Percentiles rank a stretch among this genome's conserved stretches.
These are phyloP conservation scores for Magnusiomyces clavatus DNA, from an alignment of 1,139 yeast genomes.

Conservation along the genomic window DNA sequence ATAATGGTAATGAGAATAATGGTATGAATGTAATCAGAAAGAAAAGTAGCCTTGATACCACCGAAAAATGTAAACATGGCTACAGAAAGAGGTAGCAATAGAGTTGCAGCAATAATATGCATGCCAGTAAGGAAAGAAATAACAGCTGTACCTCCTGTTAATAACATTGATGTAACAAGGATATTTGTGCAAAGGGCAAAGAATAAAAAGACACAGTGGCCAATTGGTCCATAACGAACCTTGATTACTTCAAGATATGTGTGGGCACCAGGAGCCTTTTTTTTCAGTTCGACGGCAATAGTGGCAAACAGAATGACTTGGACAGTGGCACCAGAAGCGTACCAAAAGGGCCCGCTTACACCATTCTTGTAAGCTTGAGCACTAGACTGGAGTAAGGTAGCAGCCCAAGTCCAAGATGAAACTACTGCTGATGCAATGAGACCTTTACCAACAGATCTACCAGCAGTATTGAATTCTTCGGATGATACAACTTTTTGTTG, in stretches of 20 bases:
- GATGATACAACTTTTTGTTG: constrained; percentile 78
- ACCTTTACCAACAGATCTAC: constrained; percentile 72
- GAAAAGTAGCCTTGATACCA: constrained; percentile 82
- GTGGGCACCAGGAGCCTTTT: constrained; percentile 68
- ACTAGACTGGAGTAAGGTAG: constrained; percentile 68
- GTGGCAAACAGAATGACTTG: constrained; percentile 68
- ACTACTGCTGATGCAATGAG: constrained; percentile 82
- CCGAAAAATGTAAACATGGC: constrained; percentile 78
- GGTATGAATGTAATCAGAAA: constrained; percentile 80
- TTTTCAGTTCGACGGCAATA: constrained; percentile 65
- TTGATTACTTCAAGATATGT: constrained; percentile 65
- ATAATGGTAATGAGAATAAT: constrained; percentile 39
- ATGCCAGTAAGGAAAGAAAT: constrained; percentile 73
- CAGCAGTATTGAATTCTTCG: constrained; percentile 85
- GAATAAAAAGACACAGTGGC: constrained; percentile 62
- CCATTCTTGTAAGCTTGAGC: constrained; percentile 76
- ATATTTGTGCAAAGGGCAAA: constrained; percentile 84
- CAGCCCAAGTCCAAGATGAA: constrained; percentile 93
- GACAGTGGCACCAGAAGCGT: constrained; percentile 71
- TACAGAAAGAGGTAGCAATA: constrained; percentile 75
- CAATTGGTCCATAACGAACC: constrained; percentile 58
- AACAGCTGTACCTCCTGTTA: constrained; percentile 82
- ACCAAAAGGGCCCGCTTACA: constrained; percentile 64
- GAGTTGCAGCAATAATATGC: constrained; percentile 73
- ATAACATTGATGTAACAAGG: constrained; percentile 78